Evolutionary conservation across 2,329 filamentous ascomycete genomes (phyloP), one percentile per base, ranked within the genome.

Genomic region (Daldinia sp.): DNA sequence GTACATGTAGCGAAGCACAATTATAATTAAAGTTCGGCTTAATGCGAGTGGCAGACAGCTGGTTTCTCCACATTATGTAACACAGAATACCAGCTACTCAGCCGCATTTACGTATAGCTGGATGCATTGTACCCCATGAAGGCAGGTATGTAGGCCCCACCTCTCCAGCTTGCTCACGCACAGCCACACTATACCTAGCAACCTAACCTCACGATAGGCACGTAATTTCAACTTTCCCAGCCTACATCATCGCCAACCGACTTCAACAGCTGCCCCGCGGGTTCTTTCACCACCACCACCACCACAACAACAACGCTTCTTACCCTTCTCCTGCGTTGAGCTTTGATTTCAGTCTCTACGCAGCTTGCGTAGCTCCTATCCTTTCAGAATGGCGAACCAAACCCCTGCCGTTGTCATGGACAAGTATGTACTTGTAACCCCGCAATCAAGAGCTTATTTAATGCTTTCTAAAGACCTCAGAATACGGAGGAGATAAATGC

Each of bases 331-430:
- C 53, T 35, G 20, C 41, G 7, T 50, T 44, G 20, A 51, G 44
- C 28, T 46, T 42, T 46, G n/a, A 30, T 2, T 63, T 48, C 10
- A 28, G 15, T 46, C 4, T 63, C 46, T 28, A 57, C 44, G 69
- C 41, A 62, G 63, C 60, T 69, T 28, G 35, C 26, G 50, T 58
- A 71, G 74, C 68, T 53, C 72, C 73, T 60, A 58, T 73, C 71
- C 54, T 62, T 73, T 77, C 80, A 86, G 80, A 77, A 99, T 99
- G 96, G 95, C 96, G 80, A 92, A 92, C 85, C 95, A 98, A 90
- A 98, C 96, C 81, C 96, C 96, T 78, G 96, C 96, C 93, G 96
- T 99, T 98, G 96, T 99, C 93, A 99, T 99, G 95, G 96, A 99
- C 96, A 99, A 99, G 96, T 98, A 91, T 84, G 93, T 88, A 78